These are phyloP conservation scores for Cladosporium sp. DNA, from an alignment of 2,329 filamentous ascomycete species.

Conservation along the genomic window DNA sequence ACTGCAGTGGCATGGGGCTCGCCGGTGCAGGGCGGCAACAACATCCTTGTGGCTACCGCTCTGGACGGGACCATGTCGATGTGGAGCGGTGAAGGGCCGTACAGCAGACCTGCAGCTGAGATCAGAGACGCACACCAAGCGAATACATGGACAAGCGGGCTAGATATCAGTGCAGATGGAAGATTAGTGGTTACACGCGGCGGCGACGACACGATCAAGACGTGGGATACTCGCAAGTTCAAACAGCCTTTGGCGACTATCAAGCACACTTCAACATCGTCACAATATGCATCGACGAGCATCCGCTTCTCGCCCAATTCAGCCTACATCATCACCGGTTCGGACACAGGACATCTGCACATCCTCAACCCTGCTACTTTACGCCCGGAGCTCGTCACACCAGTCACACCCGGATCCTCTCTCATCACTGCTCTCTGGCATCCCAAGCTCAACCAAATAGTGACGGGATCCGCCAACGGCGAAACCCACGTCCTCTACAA, in stretches of 20 bases:
- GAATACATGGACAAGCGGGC: conserved; percentile 86
- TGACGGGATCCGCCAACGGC: conserved; percentile 89
- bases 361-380: conserved; percentile 93
- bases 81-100: conserved; percentile 89
- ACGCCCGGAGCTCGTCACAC: conserved; percentile 78
- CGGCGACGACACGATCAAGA: conserved; percentile 88
- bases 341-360: conserved; percentile 80
- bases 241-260: conserved; percentile 82
- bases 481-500: conserved; percentile 91
- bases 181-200: conserved; percentile 87
- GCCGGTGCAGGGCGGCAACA: conserved; percentile 73
- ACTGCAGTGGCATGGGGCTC: conserved; percentile 87
- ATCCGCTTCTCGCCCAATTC: conserved; percentile 87
- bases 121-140: conserved; percentile 78
- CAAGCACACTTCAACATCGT: conserved; percentile 77
- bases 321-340: conserved; percentile 85
- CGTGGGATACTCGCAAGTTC: conserved; percentile 97
- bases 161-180: conserved; percentile 89
- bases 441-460: conserved; percentile 89
- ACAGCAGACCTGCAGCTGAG: conserved; percentile 77
- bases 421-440: conserved; percentile 90
- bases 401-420: conserved; percentile 81
- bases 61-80: conserved; percentile 88
- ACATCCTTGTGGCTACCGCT: conserved; percentile 77
- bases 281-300: conserved; percentile 79